These are phyloP conservation scores for apple (Malus domestica) DNA, from an alignment of 306 rosid species.

Conservation along the genomic window DNA sequence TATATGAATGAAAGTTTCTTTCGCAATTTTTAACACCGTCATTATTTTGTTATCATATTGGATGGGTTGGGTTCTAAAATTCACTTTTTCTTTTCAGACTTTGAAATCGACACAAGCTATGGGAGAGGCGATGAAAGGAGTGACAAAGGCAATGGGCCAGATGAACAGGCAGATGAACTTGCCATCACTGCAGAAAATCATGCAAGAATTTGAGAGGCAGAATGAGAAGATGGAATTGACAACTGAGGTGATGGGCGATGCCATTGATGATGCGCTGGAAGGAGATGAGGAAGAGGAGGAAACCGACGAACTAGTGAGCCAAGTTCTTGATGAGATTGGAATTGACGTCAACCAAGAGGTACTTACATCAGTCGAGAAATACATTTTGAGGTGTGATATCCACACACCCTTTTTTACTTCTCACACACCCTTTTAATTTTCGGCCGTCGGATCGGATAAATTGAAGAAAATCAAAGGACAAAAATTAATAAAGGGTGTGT, in stretches of 20 bases:
- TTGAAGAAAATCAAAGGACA: too few species aligned
- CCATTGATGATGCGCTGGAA: slow-evolving; percentile 93
- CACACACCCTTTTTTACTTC: too few species aligned
- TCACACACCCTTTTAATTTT: too few species aligned
- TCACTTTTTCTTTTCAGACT: slow-evolving; percentile 35
- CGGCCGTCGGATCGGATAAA: too few species aligned
- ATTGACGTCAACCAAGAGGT: slow-evolving; percentile 87
- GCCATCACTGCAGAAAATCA: slow-evolving; percentile 84
- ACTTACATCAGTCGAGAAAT: background rate
- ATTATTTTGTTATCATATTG: background rate
- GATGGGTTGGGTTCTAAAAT: background rate
- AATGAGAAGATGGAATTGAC: slow-evolving; percentile 86
- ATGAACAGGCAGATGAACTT: slow-evolving; percentile 96
- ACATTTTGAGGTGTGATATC: background rate
- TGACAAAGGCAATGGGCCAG: slow-evolving; percentile 98
- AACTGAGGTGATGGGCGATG: slow-evolving; percentile 90
- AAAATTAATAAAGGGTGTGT: too few species aligned
- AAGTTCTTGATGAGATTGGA: slow-evolving; percentile 95
- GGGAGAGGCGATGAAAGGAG: slow-evolving; percentile 99
- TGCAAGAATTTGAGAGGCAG: slow-evolving; percentile 94
- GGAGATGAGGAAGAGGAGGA: slow-evolving; percentile 98
- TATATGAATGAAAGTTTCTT: background rate
- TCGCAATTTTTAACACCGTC: background rate
- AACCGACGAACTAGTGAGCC: slow-evolving; percentile 82
- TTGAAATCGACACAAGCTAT: slow-evolving; percentile 92